Conservation (phyloP, 1,284 basidiomycete species). For the Apiotrichum mycotoxinovorans region DNA sequence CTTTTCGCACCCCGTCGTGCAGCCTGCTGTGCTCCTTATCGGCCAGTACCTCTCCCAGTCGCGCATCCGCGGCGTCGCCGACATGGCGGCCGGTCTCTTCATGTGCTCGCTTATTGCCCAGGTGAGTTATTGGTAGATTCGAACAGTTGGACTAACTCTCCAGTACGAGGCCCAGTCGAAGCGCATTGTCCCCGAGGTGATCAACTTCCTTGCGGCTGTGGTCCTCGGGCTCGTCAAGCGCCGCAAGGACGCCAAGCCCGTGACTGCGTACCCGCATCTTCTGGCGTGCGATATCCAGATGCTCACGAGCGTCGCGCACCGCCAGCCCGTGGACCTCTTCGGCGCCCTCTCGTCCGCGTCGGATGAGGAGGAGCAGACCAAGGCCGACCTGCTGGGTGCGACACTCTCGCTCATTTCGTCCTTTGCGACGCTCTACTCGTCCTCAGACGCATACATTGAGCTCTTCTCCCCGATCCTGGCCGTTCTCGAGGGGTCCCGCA, state of each 20-base stretch:
- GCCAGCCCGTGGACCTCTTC: constrained; percentile 29
- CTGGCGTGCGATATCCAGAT: constrained; percentile 15
- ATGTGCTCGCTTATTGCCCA: constrained; percentile 71
- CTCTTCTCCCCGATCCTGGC: constrained; percentile 66
- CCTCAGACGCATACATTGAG: constrained; percentile 76
- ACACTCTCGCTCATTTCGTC: constrained; percentile 62
- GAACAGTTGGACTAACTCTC: constrained; percentile 27
- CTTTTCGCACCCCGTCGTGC: constrained; percentile 82
- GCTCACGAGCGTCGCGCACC: constrained; percentile 21
- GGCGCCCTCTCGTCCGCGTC: constrained; percentile 29
- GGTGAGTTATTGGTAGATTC: constrained; percentile 30
- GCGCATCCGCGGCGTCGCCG: constrained; percentile 68
- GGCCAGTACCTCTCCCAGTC: constrained; percentile 85
- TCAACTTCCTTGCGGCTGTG: constrained; percentile 74
- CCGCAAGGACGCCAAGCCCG: constrained; percentile 51
- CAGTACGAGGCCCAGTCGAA: constrained; percentile 83
- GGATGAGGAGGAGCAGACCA: constrained; percentile 57
- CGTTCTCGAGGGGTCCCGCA: constrained; percentile 59
- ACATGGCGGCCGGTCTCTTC: constrained; percentile 83
- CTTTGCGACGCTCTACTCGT: constrained; percentile 71
- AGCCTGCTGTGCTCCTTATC: constrained; percentile 81
- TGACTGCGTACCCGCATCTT: constrained; percentile 45
- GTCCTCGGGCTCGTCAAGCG: constrained; percentile 68
- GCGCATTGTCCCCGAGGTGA: constrained; percentile 81
- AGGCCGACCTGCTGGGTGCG: constrained; percentile 54